Base-by-base conservation (phyloP, 805 yeast species). In the Nakazawaea populi region DNA sequence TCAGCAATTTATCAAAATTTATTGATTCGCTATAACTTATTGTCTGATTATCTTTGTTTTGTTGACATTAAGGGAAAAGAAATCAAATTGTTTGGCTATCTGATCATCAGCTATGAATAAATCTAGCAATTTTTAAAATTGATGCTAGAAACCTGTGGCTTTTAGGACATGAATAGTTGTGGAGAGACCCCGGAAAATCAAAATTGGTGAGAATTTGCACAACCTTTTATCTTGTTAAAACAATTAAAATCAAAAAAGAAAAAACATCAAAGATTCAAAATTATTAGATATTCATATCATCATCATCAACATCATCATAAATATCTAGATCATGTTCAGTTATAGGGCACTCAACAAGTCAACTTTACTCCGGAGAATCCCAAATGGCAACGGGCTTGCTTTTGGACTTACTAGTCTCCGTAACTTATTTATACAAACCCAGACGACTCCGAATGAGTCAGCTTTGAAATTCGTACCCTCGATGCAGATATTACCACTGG, bases 391-490 rank as follows among this genome's bases (percentile, higher is more conserved):
- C 30, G 38, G 43, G 8, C 28, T 37, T n/a, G 34, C 38, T 8
- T 18, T 32, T 24, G 37, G 40, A 24, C 9, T 24, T 27, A 12
- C 27, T 11, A 36, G 11, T 28, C 8, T 44, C 32, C 40, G 50
- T 36, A 47, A 35, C 42, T 62, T 85, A 34, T 85, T 83, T 65
- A 89, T 89, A 42, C 95, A 88, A 63, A 89, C 96, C 0, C 83
- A 85, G 35, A 80, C 83, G 32, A 89, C 96, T 0, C 96, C 96
- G 1, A 89, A 89, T 62, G 91, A 83, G 49, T 83, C 87, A 58
- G 96, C 96, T 0, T 67, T 89, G 51, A 89, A 89, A 72, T 89
- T 89, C 59, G 65, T 88, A 34, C 96, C 96, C 0, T 83, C 89
- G 10, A 80, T 76, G 67, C 72, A 73, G 42, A 78, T 89, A n/a